A percentile compares a stretch with the other conserved stretches of the same genome.
Conservation (phyloP, 192 early-diverging fungal genomes). For the Coemansia sp. region DNA sequence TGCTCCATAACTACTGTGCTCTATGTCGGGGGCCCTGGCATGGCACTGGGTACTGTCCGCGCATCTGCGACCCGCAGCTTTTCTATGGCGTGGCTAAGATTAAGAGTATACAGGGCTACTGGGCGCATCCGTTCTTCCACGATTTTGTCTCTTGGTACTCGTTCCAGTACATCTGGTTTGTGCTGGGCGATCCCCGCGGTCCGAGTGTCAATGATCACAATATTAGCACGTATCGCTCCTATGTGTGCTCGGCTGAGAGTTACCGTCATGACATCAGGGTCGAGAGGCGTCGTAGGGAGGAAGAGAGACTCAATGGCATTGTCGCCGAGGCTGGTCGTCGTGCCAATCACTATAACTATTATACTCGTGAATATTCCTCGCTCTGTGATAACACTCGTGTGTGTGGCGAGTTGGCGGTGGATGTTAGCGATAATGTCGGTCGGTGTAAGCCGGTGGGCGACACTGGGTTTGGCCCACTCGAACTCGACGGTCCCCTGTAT, state of each 20-base stretch:
- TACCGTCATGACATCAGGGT: not conserved
- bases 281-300: not conserved
- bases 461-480: not conserved
- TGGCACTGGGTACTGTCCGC: conserved; percentile 18
- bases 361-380: not conserved
- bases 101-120: conserved; percentile 14
- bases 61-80: conserved; percentile 20
- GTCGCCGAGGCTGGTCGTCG: not conserved
- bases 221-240: not conserved
- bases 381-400: not conserved
- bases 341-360: not conserved
- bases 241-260: not conserved
- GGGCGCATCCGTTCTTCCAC: conserved; percentile 20
- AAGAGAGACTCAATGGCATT: not conserved
- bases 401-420: not conserved
- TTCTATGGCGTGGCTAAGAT: not conserved
- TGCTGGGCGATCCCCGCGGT: conserved; percentile 18
- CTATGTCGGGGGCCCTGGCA: conserved; percentile 12
- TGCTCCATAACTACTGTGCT: not conserved
- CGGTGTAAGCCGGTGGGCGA: not conserved
- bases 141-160: conserved; percentile 41
- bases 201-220: not conserved
- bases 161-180: conserved; percentile 49
- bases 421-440: not conserved
- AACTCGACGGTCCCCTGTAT: not conserved